phyloP scores from a whole-genome alignment of 805 yeast genomes.

The Kodamaea neixiangensis region DNA sequence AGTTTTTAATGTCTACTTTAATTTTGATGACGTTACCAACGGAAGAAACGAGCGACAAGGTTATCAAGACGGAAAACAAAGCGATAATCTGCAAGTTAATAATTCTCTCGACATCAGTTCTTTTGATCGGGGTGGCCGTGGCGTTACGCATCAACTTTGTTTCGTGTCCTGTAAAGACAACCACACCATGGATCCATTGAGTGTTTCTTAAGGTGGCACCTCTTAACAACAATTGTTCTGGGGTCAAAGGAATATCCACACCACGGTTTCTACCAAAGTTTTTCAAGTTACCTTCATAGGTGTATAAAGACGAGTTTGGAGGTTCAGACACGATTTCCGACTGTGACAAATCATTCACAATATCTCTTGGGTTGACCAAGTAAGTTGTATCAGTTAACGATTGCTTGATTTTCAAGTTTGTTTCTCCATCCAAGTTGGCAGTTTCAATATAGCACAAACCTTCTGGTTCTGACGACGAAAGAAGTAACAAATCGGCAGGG shows the following conservation, averaged over 20 bases:
- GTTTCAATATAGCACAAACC: conserved; percentile 97
- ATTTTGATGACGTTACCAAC: conserved; percentile 83
- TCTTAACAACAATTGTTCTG: conserved; percentile 88
- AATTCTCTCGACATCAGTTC: conserved; percentile 95
- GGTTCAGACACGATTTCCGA: conserved; percentile 72
- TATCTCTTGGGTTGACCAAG: conserved; percentile 63
- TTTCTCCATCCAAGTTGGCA: conserved; percentile 96
- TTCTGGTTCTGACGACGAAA: conserved; percentile 96
- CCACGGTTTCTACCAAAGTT: conserved; percentile 49
- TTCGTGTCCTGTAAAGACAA: conserved; percentile 96
- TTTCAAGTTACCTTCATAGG: conserved; percentile 86
- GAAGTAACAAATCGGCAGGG: conserved; percentile 87
- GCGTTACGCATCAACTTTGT: conserved; percentile 98
- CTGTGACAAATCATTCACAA: conserved; percentile 33
- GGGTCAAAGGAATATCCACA: conserved; percentile 64
- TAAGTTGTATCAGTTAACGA: conserved; percentile 75
- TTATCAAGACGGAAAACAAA: conserved; percentile 75
- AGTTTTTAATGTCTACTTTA: conserved; percentile 48
- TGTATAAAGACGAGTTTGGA: conserved; percentile 91
- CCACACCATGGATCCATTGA: conserved; percentile 92
- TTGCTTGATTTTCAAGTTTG: conserved; percentile 93
- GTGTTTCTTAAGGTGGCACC: conserved; percentile 97
- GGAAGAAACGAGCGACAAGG: conserved; percentile 76
- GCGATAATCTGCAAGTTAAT: conserved; percentile 91
- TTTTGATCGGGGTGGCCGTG: conserved; percentile 95